Evolutionary conservation across 2,329 filamentous ascomycete genomes (phyloP).

Genomic region (Metarhizium robertsii): DNA sequence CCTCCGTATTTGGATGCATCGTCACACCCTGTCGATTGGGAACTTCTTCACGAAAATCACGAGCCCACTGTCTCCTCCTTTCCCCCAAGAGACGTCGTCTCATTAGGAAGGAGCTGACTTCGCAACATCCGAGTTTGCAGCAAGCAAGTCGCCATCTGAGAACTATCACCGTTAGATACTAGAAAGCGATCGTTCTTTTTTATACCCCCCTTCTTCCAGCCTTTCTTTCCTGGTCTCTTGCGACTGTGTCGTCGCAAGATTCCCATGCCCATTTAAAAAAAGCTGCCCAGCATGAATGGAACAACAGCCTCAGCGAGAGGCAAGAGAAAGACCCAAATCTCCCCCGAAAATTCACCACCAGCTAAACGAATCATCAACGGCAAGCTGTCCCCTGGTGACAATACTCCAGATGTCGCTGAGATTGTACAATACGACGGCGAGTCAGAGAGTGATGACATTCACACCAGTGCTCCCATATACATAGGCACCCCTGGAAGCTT

Average conservation of each 20-base stretch:
- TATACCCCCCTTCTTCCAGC: neutral
- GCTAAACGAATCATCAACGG: slow-evolving; percentile 33
- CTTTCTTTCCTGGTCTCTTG: slow-evolving; percentile 6
- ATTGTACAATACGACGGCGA: slow-evolving; percentile 28
- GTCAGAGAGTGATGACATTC: slow-evolving; percentile 31
- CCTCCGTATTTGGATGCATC: slow-evolving; percentile 16
- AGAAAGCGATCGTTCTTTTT: no score
- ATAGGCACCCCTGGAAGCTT: slow-evolving; percentile 28
- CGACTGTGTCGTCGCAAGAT: slow-evolving; percentile 1
- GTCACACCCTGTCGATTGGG: slow-evolving; percentile 13
- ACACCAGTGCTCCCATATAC: slow-evolving; percentile 23
- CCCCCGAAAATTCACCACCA: slow-evolving; percentile 26
- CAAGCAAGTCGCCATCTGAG: neutral
- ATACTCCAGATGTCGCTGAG: slow-evolving; percentile 34
- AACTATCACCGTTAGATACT: neutral
- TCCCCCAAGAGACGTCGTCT: neutral
- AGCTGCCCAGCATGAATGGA: slow-evolving; percentile 32
- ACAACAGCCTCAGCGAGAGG: slow-evolving; percentile 29
- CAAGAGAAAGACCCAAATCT: slow-evolving; percentile 43
- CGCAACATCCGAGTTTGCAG: neutral
- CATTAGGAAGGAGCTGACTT: neutral
- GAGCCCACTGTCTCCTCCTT: slow-evolving; percentile 4
- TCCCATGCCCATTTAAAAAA: neutral
- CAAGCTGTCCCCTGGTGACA: slow-evolving; percentile 38
- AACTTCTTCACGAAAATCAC: slow-evolving; percentile 7